phyloP scores from a whole-genome alignment of 1,284 basidiomycete species.

The Tilletia horrida region DNA sequence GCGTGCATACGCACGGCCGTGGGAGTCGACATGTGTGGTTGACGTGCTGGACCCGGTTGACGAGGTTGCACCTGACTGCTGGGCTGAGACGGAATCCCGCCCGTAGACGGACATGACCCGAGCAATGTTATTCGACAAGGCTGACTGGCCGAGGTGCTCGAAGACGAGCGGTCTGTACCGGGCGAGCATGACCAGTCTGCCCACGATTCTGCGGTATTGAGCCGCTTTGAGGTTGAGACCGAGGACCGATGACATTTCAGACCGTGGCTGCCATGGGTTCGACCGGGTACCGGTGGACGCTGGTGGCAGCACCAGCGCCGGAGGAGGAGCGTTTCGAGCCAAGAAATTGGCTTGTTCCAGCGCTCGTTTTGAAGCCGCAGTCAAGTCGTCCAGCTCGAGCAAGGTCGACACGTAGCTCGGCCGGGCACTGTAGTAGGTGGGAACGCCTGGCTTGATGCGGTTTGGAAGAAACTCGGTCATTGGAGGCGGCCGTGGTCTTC shows the following conservation, averaged over 20 bases:
- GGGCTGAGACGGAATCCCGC: constrained; percentile 22
- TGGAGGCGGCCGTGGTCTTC: constrained; percentile 6
- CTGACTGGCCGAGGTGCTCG: constrained; percentile 22
- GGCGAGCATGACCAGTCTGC: constrained; percentile 70
- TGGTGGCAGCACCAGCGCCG: constrained; percentile 36
- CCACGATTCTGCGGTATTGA: constrained; percentile 69
- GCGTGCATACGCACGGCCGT: constrained; percentile 38
- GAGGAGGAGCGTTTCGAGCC: constrained; percentile 68
- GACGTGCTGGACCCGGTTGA: neutral
- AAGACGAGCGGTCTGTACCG: constrained; percentile 63
- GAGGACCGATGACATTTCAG: constrained; percentile 64
- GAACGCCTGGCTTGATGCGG: constrained; percentile 60
- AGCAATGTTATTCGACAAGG: constrained; percentile 32
- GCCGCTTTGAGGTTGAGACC: constrained; percentile 66
- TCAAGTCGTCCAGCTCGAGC: constrained; percentile 66
- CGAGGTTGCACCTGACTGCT: neutral
- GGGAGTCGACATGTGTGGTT: constrained; percentile 28
- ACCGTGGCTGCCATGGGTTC: constrained; percentile 65
- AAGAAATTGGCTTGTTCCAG: constrained; percentile 70
- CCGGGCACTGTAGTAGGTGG: constrained; percentile 83
- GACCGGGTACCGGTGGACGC: constrained; percentile 2
- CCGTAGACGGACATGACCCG: constrained; percentile 36
- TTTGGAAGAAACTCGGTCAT: constrained; percentile 20
- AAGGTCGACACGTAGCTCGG: constrained; percentile 73
- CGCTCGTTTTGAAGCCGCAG: constrained; percentile 63